Evolutionary conservation across 2,329 filamentous ascomycete genomes (phyloP), one percentile per base, ranked within the genome.

Genomic region (Colletotrichum cereale): DNA sequence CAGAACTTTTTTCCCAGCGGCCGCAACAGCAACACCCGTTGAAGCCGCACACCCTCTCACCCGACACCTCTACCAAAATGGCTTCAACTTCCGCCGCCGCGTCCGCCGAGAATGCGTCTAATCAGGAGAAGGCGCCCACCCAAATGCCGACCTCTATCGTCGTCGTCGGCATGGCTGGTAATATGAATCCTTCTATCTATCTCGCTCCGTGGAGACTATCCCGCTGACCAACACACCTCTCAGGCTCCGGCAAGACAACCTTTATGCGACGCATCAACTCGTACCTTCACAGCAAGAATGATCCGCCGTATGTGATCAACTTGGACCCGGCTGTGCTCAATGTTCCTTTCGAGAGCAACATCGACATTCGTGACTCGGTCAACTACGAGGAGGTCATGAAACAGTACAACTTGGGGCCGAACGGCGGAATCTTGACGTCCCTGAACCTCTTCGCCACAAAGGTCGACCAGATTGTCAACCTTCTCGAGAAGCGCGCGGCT

Each of bases 351-450:
- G 96, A 97, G 76, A 91, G 93, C 81, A 99, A 99, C 83, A 98
- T 99, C 83, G 96, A 99, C 83, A 99, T 99, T 77, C 94, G 97
- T 78, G 96, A 99, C 83, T 96, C 93, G 34, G 96, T 99, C 81
- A 98, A 99, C 88, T 99, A 99, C 86, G 96, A 97, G 81, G 96
- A 99, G 83, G 96, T 99, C 74, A 99, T 99, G 97, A 97, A 96
- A 84, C 95, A 98, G 84, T 98, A 98, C 83, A 98, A 98, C 79
- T 89, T 99, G 0, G 96, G 96, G 0, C 96, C 96, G 11, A 99
- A 99, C 84, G 96, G 96, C 63, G 97, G 95, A 57, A 99, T 99
- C 78, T 85, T 99, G 75, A 99, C 97, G 2, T 96, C 93, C 14
- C 85, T 99, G 60, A 99, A 99, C 81, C 89, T 99, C 34, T 99